Evolutionary conservation across 495 filamentous ascomycete genomes (phyloP).

Genomic region (Trichocladium antarcticum): DNA sequence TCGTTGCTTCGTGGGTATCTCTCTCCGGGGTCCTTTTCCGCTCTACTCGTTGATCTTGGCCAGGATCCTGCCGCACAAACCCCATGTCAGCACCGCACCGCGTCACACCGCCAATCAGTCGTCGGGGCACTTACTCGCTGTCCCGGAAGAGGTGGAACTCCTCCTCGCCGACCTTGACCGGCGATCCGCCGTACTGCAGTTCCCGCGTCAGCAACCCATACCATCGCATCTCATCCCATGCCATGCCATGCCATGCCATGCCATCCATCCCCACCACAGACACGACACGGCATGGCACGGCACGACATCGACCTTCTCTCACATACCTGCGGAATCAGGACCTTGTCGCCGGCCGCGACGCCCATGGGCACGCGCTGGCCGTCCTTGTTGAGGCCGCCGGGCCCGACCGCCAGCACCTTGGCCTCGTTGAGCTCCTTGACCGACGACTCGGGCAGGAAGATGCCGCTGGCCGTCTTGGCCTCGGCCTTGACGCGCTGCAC

Average conservation of each 20-base stretch:
- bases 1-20: constrained; percentile 29
- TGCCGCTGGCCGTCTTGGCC: constrained; percentile 85
- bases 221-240: background rate
- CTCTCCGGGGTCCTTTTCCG: constrained; percentile 18
- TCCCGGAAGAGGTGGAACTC: constrained; percentile 94
- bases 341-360: constrained; percentile 75
- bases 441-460: constrained; percentile 93
- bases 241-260: background rate
- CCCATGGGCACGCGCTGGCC: constrained; percentile 75
- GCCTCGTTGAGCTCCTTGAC: constrained; percentile 99
- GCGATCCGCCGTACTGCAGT: constrained; percentile 78
- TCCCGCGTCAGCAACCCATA: constrained; percentile 22
- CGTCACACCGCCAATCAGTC: background rate
- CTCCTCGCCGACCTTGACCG: constrained; percentile 94
- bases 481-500: constrained; percentile 98
- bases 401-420: constrained; percentile 88
- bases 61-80: constrained; percentile 46
- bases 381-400: constrained; percentile 73
- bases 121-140: constrained; percentile 92
- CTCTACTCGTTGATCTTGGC: constrained; percentile 82
- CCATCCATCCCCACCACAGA: constrained; percentile 9
- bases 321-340: constrained; percentile 93
- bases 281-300: no score
- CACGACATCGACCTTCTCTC: no score
- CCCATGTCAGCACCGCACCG: constrained; percentile 20